Base-by-base conservation (phyloP, 805 yeast genomes). In the Maudiozyma saulgeensis region DNA sequence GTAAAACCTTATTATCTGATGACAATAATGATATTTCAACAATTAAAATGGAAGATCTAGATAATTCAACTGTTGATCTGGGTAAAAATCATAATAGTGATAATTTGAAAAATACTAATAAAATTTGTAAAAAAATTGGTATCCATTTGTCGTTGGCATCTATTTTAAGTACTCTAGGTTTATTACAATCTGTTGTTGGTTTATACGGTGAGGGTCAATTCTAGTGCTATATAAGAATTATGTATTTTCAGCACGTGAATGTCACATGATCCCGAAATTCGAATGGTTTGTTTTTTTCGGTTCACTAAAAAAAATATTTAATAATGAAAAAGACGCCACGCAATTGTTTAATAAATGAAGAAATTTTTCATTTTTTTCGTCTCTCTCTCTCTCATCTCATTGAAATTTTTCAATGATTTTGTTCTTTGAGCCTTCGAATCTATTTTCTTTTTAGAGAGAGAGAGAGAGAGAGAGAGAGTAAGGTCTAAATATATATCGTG, bases 121-220 rank as follows among this genome's bases (percentile, higher is more conserved):
- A 18, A 15, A 19, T 21, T 13, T 43, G 39, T 13, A 18, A 45
- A 28, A 47, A 47, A 19, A 52, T 59, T 23, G 49, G 53, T 12
- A 52, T 46, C 21, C 59, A 61, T 44, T 43, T 63, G 23, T 18
- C 54, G 1, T 9, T 59, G 4, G 52, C 56, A 7, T 49, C 63
- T 2, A 13, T 34, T 1, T 9, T 43, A 49, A 19, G 49, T 55
- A 18, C 53, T 2, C 53, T 55, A 9, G 66, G 61, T 11, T 57
- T 63, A 26, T 54, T 56, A 7, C 59, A 64, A 43, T 58, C 68
- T 21, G 60, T 65, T 7, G 39, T 66, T 15, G 70, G 70, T 11
- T 41, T 66, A 23, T 62, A 65, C 50, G 70, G 70, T 18, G 70
- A 66, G 44, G 65, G 64, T 32, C 53, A 56, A n/a, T 56, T 61